Evolutionary conservation across 163 green algal genomes (phyloP), one percentile per base, ranked within the genome.

Genomic region (Volvox carteri): DNA sequence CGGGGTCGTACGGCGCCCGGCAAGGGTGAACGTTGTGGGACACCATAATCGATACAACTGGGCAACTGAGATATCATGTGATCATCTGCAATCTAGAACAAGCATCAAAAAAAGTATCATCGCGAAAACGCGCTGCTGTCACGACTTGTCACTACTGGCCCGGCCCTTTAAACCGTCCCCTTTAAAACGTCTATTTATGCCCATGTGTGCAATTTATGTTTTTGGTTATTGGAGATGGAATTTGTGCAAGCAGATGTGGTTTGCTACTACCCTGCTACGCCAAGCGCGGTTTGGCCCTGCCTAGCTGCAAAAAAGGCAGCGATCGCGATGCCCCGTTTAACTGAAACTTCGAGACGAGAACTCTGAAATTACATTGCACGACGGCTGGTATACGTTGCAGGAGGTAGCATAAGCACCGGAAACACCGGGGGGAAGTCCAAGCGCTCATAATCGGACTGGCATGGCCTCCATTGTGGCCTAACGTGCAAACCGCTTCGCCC

Each of bases 141-240:
- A 78, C 70, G 70, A 56, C 70, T 58, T 78, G 70, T 56, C 70
- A 78, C 70, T 78, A 78, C 70, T 78, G 70, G 70, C 21, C 19
- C 16, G 18, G 11, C 19, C 70, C 39, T 52, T n/a, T n/a, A 78
- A 78, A 50, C 67, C 67, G 14, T 58, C 48, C 11, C 48, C 48
- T 14, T 58, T 11, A 14, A 23, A 58, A 58, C 48, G 14, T 58
- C 14, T 58, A 11, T 23, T 58, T 58, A 11, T 58, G 48, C 14
- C 12, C 48, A 58, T 58, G 48, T 58, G 14, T 58, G 11, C 14
- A 58, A 58, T 14, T 14, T 58, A n/a, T n/a, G n/a, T n/a, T n/a
- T n/a, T n/a, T n/a, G n/a, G n/a, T n/a, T n/a, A n/a, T n/a, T n/a
- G n/a, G n/a, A n/a, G n/a, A n/a, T n/a, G n/a, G n/a, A n/a, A n/a